These are phyloP conservation scores for Coffea eugenioides DNA, from an alignment of 257 asterid species.

Conservation along the genomic window DNA sequence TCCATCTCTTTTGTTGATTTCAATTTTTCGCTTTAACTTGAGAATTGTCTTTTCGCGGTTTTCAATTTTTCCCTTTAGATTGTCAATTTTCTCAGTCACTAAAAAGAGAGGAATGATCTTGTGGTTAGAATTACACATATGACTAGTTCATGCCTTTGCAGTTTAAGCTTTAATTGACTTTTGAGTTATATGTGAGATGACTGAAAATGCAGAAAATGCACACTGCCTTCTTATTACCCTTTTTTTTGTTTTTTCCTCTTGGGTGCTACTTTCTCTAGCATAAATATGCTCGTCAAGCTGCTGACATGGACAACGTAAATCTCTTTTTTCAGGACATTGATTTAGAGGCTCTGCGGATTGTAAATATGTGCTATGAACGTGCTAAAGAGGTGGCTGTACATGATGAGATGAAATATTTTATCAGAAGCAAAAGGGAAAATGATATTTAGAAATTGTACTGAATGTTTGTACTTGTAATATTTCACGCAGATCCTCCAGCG, in stretches of 20 bases:
- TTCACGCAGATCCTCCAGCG: constrained; percentile 59
- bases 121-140: background rate
- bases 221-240: background rate
- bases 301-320: constrained; percentile 4
- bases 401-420: background rate
- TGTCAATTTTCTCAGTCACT: too few relatives aligned
- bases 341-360: constrained; percentile 64
- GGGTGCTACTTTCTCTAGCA: too few relatives aligned
- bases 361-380: constrained; percentile 65
- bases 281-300: background rate
- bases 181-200: too few relatives aligned
- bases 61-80: too few relatives aligned
- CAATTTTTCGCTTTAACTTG: background rate
- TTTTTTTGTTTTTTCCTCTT: background rate
- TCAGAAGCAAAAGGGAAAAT: background rate
- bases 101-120: too few relatives aligned
- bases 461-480: constrained; percentile 11
- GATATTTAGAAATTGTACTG: too few relatives aligned
- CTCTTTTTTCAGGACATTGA: constrained; percentile 64
- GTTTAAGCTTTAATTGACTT: too few relatives aligned
- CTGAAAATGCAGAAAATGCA: background rate
- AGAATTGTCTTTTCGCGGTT: background rate
- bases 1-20: background rate
- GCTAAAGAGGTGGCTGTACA: constrained; percentile 58
- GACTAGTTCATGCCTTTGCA: background rate